Base-by-base conservation (phyloP, 2,329 filamentous ascomycete species). In the Cladobotryum protrusum region DNA sequence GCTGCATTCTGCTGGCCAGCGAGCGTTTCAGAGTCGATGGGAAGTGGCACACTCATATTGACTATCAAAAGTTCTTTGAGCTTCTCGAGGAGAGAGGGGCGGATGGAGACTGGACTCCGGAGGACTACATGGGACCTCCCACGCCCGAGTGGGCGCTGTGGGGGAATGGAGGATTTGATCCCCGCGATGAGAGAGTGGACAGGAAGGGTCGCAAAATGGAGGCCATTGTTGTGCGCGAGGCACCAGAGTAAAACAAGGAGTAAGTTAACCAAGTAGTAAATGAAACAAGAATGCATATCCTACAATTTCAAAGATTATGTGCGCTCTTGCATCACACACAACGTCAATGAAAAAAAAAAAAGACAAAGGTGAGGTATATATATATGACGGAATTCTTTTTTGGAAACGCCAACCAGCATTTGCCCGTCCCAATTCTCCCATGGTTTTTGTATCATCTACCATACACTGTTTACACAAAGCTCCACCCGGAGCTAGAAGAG, bases 71-170 rank as follows among this genome's bases (percentile, higher is more conserved):
- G 52, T 97, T 96, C 75, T 97, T 96, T 66, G 75, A 88, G 56
- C 77, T 93, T 54, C 75, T 95, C 9, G 88, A 95, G 67, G 79
- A 82, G 63, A 76, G 80, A 54, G 73, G 77, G 14, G 67, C 73
- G 6, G 80, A 87, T 33, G 80, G 79, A 15, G 79, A 87, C 12
- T 96, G 95, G 75, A 76, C 73, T 8, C 90, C 92, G 0, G 89
- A 96, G 70, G 91, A 97, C 63, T 97, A 97, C 69, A 87, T 95
- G 75, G 87, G 85, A 4, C 77, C 76, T 37, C 78, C 86, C 57
- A 97, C 90, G 35, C 88, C 90, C 1, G 89, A 96, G 64, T 97
- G 92, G 93, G 92, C 92, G 9, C 82, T 86, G 15, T 97, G 90
- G 89, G 93, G 92, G 0, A 88, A 91, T 57, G 92, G 92, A 2